A percentile compares a stretch with the other conserved stretches of the same genome.
Evolutionary conservation across 257 asterid species (phyloP).

Genomic region (Gynochthodes officinalis): DNA sequence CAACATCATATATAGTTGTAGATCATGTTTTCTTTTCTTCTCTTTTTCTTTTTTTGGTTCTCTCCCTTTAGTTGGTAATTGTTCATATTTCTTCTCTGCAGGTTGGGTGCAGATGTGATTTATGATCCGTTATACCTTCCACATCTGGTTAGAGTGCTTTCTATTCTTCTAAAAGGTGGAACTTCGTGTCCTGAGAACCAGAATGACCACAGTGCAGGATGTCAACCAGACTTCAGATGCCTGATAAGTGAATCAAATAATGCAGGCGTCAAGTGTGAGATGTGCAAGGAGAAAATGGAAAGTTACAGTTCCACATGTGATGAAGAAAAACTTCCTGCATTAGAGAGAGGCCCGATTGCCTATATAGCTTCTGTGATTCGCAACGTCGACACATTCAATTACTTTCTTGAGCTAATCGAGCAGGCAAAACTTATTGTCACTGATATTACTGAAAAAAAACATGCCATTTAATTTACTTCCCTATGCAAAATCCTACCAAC

Average conservation of each 20-base stretch:
- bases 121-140: slow-evolving; percentile 80
- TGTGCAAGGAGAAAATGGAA: slow-evolving; percentile 12
- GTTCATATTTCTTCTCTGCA: slow-evolving; percentile 27
- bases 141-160: slow-evolving; percentile 67
- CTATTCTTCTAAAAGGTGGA: slow-evolving; percentile 44
- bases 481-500: slow-evolving; percentile 63
- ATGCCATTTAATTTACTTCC: slow-evolving; percentile 61
- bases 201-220: not conserved
- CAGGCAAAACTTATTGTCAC: slow-evolving; percentile 50
- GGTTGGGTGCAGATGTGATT: slow-evolving; percentile 92
- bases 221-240: slow-evolving; percentile 1
- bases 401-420: slow-evolving; percentile 54
- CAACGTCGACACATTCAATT: slow-evolving; percentile 58
- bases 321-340: slow-evolving; percentile 15
- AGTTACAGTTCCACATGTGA: slow-evolving; percentile 15
- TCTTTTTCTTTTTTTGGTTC: not conserved
- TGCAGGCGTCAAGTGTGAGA: slow-evolving; percentile 1
- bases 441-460: slow-evolving; percentile 51
- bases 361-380: slow-evolving; percentile 83
- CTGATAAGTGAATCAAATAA: not conserved
- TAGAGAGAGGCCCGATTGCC: slow-evolving; percentile 46
- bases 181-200: slow-evolving; percentile 3
- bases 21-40: not conserved
- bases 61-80: not conserved
- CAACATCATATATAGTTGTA: not conserved